Evolutionary conservation across 257 asterid species (phyloP).

Genomic region (Primulina huaijiensis): DNA sequence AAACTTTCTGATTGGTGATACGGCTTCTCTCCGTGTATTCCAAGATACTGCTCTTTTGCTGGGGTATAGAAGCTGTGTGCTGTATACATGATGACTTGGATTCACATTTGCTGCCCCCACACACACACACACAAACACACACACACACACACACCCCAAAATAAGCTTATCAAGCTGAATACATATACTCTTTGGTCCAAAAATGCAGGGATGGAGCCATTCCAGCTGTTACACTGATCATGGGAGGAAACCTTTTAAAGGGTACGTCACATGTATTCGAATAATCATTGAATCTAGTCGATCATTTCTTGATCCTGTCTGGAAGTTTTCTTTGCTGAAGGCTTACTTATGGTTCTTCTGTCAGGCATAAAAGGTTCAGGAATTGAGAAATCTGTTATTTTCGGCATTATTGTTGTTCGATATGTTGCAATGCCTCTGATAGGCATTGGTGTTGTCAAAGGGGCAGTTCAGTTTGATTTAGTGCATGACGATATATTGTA

Average conservation of each 20-base stretch:
- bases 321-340: conserved; percentile 5
- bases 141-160: no score
- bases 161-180: background rate
- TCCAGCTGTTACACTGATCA: conserved; percentile 69
- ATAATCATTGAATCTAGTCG: conserved; percentile 10
- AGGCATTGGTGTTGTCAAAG: conserved; percentile 66
- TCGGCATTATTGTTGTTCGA: conserved; percentile 59
- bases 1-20: conserved; percentile 53
- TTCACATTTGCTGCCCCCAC: background rate
- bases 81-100: background rate
- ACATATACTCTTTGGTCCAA: conserved; percentile 3
- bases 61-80: conserved; percentile 48
- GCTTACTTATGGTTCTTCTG: background rate
- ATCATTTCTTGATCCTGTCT: background rate
- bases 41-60: conserved; percentile 61
- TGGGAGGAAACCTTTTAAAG: conserved; percentile 84
- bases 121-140: no score
- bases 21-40: conserved; percentile 70
- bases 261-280: conserved; percentile 27
- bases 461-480: conserved; percentile 53
- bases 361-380: conserved; percentile 65
- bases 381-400: conserved; percentile 48
- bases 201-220: conserved; percentile 83
- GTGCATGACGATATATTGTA: conserved; percentile 58
- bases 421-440: conserved; percentile 58